A percentile compares a stretch with the other conserved stretches of the same genome.
These are phyloP conservation scores for Asterochloris erici DNA, from an alignment of 139 green algal species.

Conservation along the genomic window DNA sequence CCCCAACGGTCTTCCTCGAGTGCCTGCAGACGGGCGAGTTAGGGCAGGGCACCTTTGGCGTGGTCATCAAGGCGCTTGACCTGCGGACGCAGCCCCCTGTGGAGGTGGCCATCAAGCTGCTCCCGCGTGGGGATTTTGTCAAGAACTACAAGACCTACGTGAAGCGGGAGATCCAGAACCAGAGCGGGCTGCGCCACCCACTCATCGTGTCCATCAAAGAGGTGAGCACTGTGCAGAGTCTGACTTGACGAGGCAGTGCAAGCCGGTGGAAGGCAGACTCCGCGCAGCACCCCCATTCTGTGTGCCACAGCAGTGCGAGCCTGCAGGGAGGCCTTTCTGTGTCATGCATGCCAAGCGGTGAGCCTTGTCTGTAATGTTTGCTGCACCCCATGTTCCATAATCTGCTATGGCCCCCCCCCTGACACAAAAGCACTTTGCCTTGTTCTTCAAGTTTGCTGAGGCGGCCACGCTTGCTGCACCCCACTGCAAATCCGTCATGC, in stretches of 20 bases:
- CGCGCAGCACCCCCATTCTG: too few species aligned
- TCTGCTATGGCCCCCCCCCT: too few species aligned
- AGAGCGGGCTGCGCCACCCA: slow-evolving; percentile 48
- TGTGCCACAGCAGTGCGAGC: too few species aligned
- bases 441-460: too few species aligned
- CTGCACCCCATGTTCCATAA: too few species aligned
- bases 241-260: neutral
- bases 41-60: slow-evolving; percentile 37
- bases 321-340: too few species aligned
- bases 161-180: slow-evolving; percentile 53
- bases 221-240: neutral
- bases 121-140: slow-evolving; percentile 46
- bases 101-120: slow-evolving; percentile 51
- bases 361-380: too few species aligned
- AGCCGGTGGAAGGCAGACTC: too few species aligned
- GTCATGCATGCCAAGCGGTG: too few species aligned
- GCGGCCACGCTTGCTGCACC: too few species aligned
- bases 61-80: slow-evolving; percentile 39
- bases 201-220: slow-evolving; percentile 44
- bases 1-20: neutral
- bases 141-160: slow-evolving; percentile 45
- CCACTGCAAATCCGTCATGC: too few species aligned
- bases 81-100: slow-evolving; percentile 5
- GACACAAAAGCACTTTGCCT: too few species aligned
- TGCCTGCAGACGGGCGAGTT: slow-evolving; percentile 27